Evolutionary conservation across 1,284 basidiomycete genomes (phyloP).

Genomic region (Boletus nobilissimus): DNA sequence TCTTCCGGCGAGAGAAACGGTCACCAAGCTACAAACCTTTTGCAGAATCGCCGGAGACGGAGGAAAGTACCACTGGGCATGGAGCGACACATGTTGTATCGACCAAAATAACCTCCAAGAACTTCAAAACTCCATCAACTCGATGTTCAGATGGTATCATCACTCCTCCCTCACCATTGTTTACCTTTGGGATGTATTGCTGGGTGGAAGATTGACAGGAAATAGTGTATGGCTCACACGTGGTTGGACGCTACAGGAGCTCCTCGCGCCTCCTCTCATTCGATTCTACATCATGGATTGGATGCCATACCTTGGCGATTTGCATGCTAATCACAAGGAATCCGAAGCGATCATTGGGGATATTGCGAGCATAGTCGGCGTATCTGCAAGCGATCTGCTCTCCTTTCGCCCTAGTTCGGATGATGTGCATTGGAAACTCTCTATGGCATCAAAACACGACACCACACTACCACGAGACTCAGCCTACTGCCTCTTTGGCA

Average conservation of each 20-base stretch:
- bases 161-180: neutral
- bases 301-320: conserved; percentile 1
- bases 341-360: conserved; percentile 2
- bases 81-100: conserved; percentile 4
- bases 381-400: neutral
- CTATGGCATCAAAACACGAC: neutral
- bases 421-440: conserved; percentile 1
- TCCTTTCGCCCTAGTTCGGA: neutral
- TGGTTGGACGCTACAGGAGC: conserved; percentile 5
- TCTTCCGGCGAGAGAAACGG: neutral
- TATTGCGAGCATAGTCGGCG: conserved; percentile 7
- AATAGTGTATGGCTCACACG: conserved; percentile 15
- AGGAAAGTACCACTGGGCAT: neutral
- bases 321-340: conserved; percentile 3
- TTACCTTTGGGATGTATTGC: neutral
- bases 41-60: neutral
- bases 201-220: neutral
- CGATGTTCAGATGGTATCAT: conserved; percentile 15
- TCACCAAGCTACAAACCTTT: conserved; percentile 15
- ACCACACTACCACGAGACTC: conserved; percentile 2
- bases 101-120: neutral
- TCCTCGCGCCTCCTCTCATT: neutral
- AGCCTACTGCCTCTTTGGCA: conserved; percentile 5
- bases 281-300: conserved; percentile 7
- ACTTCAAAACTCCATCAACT: neutral